A percentile compares a stretch with the other conserved stretches of the same genome.
Conservation (phyloP, 2,329 filamentous ascomycete genomes). For the Talaromyces pinophilus region DNA sequence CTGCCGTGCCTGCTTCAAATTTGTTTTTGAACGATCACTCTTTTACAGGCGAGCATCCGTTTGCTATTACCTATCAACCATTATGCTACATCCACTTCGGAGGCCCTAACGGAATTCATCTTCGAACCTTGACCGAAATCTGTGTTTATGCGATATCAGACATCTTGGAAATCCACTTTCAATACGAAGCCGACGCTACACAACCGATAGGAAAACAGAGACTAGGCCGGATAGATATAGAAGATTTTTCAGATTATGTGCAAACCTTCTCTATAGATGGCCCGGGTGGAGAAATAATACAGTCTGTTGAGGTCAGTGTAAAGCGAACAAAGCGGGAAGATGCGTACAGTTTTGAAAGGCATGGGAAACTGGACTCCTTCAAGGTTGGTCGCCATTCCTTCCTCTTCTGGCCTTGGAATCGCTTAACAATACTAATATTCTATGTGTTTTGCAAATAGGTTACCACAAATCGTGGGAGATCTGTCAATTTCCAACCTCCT, state of each 20-base stretch:
- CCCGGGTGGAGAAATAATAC: constrained; percentile 7
- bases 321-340: neutral
- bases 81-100: constrained; percentile 17
- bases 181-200: neutral
- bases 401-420: neutral
- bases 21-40: constrained; percentile 12
- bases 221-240: constrained; percentile 1
- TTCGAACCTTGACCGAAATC: constrained; percentile 15
- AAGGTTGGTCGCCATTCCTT: neutral
- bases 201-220: neutral
- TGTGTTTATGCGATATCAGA: neutral
- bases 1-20: constrained; percentile 6
- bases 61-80: constrained; percentile 7
- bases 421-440: too few relatives aligned
- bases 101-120: constrained; percentile 14
- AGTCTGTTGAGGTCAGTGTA: constrained; percentile 19
- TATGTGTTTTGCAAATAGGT: neutral
- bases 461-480: constrained; percentile 17
- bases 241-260: neutral
- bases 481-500: constrained; percentile 5
- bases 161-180: constrained; percentile 6
- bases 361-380: constrained; percentile 15
- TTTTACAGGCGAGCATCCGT: constrained; percentile 6
- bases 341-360: neutral
- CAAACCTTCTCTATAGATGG: constrained; percentile 11